Evolutionary conservation across 345 rosid genomes (phyloP), one percentile per base, ranked within the genome.

Genomic region (Geranium rotundifolium): DNA sequence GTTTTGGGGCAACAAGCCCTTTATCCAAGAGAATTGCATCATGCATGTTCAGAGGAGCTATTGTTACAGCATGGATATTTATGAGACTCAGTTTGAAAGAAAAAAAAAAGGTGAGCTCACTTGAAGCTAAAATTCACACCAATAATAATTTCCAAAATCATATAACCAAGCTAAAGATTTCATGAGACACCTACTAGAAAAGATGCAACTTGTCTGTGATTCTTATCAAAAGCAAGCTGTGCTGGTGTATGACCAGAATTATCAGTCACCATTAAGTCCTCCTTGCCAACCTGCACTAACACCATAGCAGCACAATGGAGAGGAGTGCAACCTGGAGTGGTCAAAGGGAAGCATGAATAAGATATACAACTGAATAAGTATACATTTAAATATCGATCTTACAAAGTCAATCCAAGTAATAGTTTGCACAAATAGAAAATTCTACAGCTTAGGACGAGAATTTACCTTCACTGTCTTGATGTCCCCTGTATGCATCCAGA

Each of bases 231-330:
- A 76, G 99, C 99, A 77, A 90, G 99, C 69, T 93, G 99, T 17
- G 96, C 97, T 1, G 99, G 99, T 58, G 97, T 93, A 71, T 88
- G 92, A 67, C 96, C 99, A 17, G 86, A 77, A 71, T 88, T 82
- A 75, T 93, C 97, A 54, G 95, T 84, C 69, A 90, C 84, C 70
- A 85, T 75, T 71, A 93, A 76, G 80, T 90, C 96, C 67, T 90
- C 99, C 76, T 90, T 93, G 65, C 99, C 96, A 76, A 97, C 99
- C 80, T 88, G 99, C 55, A 90, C 95, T 71, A 90, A 72, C 57
- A 93, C 95, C n/a, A 93, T 90, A 74, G 99, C 99, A 17, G 95
- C 96, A 97, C 97, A 93, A 70, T 93, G 97, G 65, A 93, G 86
- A 74, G 96, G 95, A 62, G 99, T 93, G 75, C 95, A 90, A 52